phyloP scores from a whole-genome alignment of 108 stramenopile genomes.

The Pseudonitzschia multistriata region DNA sequence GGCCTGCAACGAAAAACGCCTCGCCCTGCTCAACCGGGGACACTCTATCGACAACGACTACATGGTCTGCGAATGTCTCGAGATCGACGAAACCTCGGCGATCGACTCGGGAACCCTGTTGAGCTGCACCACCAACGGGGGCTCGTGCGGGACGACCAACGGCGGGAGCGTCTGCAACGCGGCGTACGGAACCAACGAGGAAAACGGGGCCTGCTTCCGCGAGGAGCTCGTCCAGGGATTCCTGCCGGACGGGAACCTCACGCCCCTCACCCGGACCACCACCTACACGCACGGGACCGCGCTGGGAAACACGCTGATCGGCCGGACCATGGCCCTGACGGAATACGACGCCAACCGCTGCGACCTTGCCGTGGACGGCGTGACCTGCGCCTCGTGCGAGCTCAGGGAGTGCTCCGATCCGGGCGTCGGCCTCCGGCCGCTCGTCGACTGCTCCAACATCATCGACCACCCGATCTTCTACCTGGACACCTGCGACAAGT shows the following conservation, averaged over 20 bases:
- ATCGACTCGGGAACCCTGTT: not conserved
- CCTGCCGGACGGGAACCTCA: not conserved
- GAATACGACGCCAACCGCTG: slow-evolving; percentile 3
- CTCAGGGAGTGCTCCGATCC: not conserved
- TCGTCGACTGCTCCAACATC: slow-evolving; percentile 12
- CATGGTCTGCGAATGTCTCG: not conserved
- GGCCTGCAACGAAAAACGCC: not conserved
- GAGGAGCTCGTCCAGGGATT: slow-evolving; percentile 11
- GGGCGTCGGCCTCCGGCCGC: slow-evolving; percentile 1
- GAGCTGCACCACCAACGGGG: slow-evolving; percentile 1
- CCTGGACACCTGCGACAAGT: slow-evolving; percentile 1
- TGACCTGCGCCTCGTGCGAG: not conserved
- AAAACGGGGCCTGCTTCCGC: slow-evolving; percentile 1
- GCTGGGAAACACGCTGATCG: not conserved
- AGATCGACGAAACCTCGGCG: not conserved
- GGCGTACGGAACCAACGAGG: not conserved
- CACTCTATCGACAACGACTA: not conserved
- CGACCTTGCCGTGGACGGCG: slow-evolving; percentile 6
- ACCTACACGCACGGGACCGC: slow-evolving; percentile 7
- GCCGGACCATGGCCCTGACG: not conserved
- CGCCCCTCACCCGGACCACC: slow-evolving; percentile 5
- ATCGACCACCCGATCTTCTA: not conserved
- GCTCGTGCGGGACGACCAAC: not conserved
- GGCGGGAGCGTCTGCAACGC: slow-evolving; percentile 1
- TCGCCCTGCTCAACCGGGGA: not conserved